A percentile compares a stretch with the other conserved stretches of the same genome.
phyloP scores from a whole-genome alignment of 2,329 filamentous ascomycete genomes.

The Diaporthe amygdali region DNA sequence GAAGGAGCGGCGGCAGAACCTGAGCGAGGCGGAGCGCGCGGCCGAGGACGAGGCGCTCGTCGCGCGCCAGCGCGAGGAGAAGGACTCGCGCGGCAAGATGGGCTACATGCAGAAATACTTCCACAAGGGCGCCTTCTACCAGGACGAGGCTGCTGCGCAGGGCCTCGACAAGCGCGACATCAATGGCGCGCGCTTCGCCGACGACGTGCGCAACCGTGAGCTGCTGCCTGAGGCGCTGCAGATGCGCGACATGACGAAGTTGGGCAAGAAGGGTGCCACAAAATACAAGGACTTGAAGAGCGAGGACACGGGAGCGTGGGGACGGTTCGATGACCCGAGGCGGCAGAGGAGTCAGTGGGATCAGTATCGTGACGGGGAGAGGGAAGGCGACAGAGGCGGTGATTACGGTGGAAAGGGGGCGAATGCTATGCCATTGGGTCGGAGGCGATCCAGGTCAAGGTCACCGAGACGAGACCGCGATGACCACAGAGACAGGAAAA shows the following conservation, averaged over 20 bases:
- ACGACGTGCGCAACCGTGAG: slow-evolving; percentile 83
- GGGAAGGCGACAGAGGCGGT: slow-evolving; percentile 44
- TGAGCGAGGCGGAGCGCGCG: slow-evolving; percentile 84
- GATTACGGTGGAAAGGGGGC: slow-evolving; percentile 62
- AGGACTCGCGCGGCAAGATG: slow-evolving; percentile 79
- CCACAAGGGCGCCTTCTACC: slow-evolving; percentile 96
- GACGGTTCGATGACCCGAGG: slow-evolving; percentile 61
- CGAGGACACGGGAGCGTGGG: slow-evolving; percentile 93
- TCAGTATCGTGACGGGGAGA: slow-evolving; percentile 43
- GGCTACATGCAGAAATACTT: slow-evolving; percentile 94
- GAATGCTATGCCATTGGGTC: slow-evolving; percentile 73
- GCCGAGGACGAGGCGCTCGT: slow-evolving; percentile 84
- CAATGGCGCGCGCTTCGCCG: slow-evolving; percentile 82
- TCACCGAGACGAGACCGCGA: slow-evolving; percentile 55
- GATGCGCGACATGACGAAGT: slow-evolving; percentile 88
- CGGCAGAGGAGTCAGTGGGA: slow-evolving; percentile 42
- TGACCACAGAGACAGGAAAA: slow-evolving; percentile 57
- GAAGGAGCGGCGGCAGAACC: slow-evolving; percentile 83
- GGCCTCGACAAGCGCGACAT: slow-evolving; percentile 82
- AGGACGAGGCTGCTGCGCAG: slow-evolving; percentile 76
- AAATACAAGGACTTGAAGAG: slow-evolving; percentile 86
- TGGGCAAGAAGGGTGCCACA: slow-evolving; percentile 90
- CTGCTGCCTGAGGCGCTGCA: slow-evolving; percentile 90
- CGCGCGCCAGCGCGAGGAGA: slow-evolving; percentile 79
- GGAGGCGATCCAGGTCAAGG: slow-evolving; percentile 55